phyloP scores from a whole-genome alignment of 306 rosid genomes.

The Begonia masoniana region DNA sequence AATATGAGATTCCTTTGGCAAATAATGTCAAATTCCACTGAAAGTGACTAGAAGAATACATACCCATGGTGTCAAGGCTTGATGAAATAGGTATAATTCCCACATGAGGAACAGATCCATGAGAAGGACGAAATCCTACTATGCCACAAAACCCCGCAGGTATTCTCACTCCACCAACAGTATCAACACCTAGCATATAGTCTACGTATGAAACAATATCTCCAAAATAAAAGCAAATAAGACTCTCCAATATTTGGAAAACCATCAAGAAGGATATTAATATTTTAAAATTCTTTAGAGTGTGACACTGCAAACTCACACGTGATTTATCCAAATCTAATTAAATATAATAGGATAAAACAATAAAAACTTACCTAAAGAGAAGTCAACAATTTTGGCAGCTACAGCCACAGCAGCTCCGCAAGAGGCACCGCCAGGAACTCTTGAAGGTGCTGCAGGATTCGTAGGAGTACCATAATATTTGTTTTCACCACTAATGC shows the following conservation, averaged over 20 bases:
- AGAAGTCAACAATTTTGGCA: constrained; percentile 71
- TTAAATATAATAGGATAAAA: not conserved
- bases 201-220: constrained; percentile 5
- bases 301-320: too few species aligned
- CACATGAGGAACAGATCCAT: constrained; percentile 71
- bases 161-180: constrained; percentile 86
- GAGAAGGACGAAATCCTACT: constrained; percentile 90
- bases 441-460: constrained; percentile 52
- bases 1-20: too few species aligned
- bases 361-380: constrained; percentile 51
- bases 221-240: too few species aligned
- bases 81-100: constrained; percentile 65
- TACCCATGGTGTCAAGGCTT: constrained; percentile 90
- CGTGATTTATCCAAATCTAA: not conserved
- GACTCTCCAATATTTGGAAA: too few species aligned
- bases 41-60: constrained; percentile 3
- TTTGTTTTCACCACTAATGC: constrained; percentile 73
- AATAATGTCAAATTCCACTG: too few species aligned
- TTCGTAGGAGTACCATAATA: constrained; percentile 74
- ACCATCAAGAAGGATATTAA: too few species aligned
- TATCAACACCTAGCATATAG: constrained; percentile 60
- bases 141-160: constrained; percentile 94
- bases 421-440: constrained; percentile 89
- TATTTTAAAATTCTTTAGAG: too few species aligned
- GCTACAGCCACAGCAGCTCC: constrained; percentile 98